phyloP scores from a whole-genome alignment of 441 rosid genomes.

The Populus hybrid region DNA sequence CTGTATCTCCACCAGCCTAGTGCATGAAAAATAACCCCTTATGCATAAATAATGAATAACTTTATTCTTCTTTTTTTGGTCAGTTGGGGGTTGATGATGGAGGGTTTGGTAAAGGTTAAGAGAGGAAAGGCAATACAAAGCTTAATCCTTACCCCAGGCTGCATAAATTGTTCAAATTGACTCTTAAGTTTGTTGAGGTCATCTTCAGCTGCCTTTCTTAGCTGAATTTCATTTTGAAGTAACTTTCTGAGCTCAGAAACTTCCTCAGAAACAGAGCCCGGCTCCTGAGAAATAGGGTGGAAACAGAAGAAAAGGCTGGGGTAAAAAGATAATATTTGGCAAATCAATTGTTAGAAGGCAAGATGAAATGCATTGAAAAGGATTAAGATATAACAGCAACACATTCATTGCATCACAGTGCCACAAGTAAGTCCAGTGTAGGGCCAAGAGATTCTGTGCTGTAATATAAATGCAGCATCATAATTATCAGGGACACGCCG shows the following conservation, averaged over 20 bases:
- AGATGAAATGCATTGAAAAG: neutral
- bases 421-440: neutral
- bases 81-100: neutral
- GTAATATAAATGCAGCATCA: neutral
- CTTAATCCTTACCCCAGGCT: conserved; percentile 53
- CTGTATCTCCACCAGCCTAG: conserved; percentile 74
- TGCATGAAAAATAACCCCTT: conserved; percentile 29
- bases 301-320: neutral
- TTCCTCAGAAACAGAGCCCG: conserved; percentile 48
- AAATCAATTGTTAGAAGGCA: neutral
- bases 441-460: neutral
- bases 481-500: neutral
- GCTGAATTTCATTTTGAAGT: conserved; percentile 70
- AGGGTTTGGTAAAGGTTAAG: neutral
- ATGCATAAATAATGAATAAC: conserved; percentile 11
- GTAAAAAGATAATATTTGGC: neutral
- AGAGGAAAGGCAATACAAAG: conserved; percentile 5
- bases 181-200: conserved; percentile 64
- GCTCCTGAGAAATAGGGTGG: conserved; percentile 33
- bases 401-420: neutral
- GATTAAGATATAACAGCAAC: neutral
- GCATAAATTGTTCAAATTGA: conserved; percentile 51
- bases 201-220: conserved; percentile 79
- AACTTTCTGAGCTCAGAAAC: conserved; percentile 51
- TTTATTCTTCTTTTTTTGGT: neutral